Base-by-base conservation (phyloP, 2,329 filamentous ascomycete species). In the Penicillium sp. region DNA sequence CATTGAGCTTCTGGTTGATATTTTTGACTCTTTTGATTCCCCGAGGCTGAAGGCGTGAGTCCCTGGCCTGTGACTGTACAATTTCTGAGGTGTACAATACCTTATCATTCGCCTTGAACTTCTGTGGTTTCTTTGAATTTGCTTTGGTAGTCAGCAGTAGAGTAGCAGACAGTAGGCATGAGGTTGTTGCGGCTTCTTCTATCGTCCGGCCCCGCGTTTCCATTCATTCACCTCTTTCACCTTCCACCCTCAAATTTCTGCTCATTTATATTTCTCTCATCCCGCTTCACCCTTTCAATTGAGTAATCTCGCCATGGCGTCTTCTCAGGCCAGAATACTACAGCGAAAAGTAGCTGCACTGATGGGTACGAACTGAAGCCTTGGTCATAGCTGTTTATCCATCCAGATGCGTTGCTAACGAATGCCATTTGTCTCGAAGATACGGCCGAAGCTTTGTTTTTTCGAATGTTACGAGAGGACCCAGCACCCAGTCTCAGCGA, bases 1-100 rank as follows among this genome's bases (percentile, higher is more conserved):
- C 6, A 15, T 42, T 27, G 39, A 15, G 39, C 39, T 42, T 42
- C 7, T 43, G n/a, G 32, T 43, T 49, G 28, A 37, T 37, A 23
- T 41, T 47, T 48, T 45, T 50, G 27, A 24, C 38, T 37, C 44
- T 49, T 32, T 50, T 56, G 53, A 57, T 60, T 59, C 52, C 51
- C 54, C 50, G 24, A 50, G 50, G 42, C 38, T 52, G 46, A 31
- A 53, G 33, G 39, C 35, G 54, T 56, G 44, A 24, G 37, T 49
- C 31, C 8, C 35, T 53, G 41, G 23, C 27, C 38, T 28, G 18
- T 48, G 54, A 57, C 48, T 60, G 53, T 59, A 57, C 35, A 46
- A 40, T 47, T 32, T 37, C 42, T 37, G 20, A 47, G 47, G 25
- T 53, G 46, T 55, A 48, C 15, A 39, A 35, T 37, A 46, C 15